A percentile compares a stretch with the other conserved stretches of the same genome.
phyloP scores from a whole-genome alignment of 495 filamentous ascomycete genomes.

The Trichoderma erinaceum region DNA sequence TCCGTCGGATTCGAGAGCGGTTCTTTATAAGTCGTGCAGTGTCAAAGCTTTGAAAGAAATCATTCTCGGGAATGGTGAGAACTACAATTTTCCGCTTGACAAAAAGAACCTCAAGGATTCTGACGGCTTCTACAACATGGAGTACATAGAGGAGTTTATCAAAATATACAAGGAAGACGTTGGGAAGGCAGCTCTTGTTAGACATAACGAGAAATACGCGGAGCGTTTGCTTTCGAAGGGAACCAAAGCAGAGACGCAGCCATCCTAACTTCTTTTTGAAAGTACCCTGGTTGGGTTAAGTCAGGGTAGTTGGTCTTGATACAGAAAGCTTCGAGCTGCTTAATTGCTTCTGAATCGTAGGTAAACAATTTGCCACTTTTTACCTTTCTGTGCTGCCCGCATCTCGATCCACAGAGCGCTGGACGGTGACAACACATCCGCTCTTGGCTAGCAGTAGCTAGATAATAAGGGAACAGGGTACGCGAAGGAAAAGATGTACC shows the following conservation, averaged over 20 bases:
- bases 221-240: neutral
- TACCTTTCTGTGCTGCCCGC: neutral
- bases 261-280: neutral
- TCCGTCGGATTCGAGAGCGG: neutral
- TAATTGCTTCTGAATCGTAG: neutral
- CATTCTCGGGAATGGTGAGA: slow-evolving; percentile 2
- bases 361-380: neutral
- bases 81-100: neutral
- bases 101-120: neutral
- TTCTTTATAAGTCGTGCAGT: neutral
- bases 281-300: neutral
- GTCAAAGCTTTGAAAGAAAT: slow-evolving; percentile 15
- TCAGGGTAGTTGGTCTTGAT: neutral
- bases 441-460: too few species aligned
- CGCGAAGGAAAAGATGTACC: too few species aligned
- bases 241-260: neutral
- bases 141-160: neutral
- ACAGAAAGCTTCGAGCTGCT: neutral
- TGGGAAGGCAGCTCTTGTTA: neutral
- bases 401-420: neutral
- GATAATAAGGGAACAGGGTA: too few species aligned
- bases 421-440: too few species aligned
- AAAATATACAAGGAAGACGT: neutral
- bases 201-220: neutral
- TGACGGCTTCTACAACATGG: neutral